phyloP scores from a whole-genome alignment of 192 early-diverging fungal genomes.

The Umbelopsis ramanniana region DNA sequence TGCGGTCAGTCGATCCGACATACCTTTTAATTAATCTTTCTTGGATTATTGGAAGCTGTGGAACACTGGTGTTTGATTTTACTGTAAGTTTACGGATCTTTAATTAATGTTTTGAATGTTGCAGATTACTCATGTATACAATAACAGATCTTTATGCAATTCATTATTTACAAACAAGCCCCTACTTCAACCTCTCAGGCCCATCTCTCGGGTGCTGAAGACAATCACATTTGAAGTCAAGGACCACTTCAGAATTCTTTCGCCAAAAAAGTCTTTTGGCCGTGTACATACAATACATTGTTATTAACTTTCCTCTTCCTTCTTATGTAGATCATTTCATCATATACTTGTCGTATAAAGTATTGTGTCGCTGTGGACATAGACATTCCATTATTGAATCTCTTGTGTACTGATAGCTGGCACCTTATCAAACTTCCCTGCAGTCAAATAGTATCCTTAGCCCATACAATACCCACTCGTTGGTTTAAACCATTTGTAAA shows the following conservation, averaged over 20 bases:
- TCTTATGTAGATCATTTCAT: too few relatives aligned
- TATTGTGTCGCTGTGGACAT: too few relatives aligned
- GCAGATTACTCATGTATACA: background rate
- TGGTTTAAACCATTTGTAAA: too few relatives aligned
- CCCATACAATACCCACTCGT: too few relatives aligned
- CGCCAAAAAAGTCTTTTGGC: background rate
- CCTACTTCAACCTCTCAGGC: background rate
- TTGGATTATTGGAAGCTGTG: constrained; percentile 77
- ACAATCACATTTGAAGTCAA: background rate
- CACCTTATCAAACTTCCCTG: too few relatives aligned
- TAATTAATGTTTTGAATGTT: background rate
- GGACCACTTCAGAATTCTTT: background rate
- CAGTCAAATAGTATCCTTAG: too few relatives aligned
- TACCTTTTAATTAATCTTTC: constrained; percentile 72
- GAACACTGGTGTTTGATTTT: constrained; percentile 79
- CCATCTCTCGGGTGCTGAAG: background rate
- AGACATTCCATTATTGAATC: too few relatives aligned
- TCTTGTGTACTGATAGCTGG: too few relatives aligned
- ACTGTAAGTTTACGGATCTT: constrained; percentile 51
- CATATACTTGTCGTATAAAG: too few relatives aligned
- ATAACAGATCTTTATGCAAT: constrained; percentile 70
- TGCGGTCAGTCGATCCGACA: constrained; percentile 66
- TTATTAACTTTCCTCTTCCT: too few relatives aligned
- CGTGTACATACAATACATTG: too few relatives aligned
- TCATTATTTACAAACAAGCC: constrained; percentile 53